Evolutionary conservation across 768 basidiomycete genomes (phyloP).

Genomic region (Trametes punicea): DNA sequence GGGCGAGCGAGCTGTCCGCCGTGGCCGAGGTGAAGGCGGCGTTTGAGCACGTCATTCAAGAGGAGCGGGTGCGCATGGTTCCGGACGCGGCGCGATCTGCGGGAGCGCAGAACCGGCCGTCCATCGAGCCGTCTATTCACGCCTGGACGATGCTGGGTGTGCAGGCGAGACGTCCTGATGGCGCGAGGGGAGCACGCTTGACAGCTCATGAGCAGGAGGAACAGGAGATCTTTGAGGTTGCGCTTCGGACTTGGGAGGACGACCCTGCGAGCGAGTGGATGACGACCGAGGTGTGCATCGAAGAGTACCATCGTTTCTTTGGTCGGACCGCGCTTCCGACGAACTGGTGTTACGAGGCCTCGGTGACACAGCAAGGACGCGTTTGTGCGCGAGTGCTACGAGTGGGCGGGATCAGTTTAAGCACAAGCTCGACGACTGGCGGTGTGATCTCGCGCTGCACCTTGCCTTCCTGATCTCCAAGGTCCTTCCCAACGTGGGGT

Average conservation of each 20-base stretch:
- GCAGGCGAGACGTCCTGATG: not conserved
- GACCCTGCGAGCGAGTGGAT: not conserved
- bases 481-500: not conserved
- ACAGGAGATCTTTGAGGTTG: not conserved
- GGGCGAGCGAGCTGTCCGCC: not conserved
- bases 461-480: not conserved
- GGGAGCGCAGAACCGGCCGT: not conserved
- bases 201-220: not conserved
- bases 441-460: not conserved
- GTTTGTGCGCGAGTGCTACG: not conserved
- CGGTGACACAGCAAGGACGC: not conserved
- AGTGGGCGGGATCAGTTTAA: not conserved
- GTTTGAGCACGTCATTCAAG: not conserved
- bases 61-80: not conserved
- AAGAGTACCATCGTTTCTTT: not conserved
- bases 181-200: not conserved
- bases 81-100: not conserved
- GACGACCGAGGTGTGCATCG: not conserved
- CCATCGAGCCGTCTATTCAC: not conserved
- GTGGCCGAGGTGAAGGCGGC: not conserved
- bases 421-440: not conserved
- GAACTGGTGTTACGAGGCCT: not conserved
- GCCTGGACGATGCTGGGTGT: not conserved
- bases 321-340: not conserved
- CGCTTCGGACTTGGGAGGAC: not conserved